Evolutionary conservation across 208 protist genomes (phyloP).

Genomic region (Trypanosomatidae sp.): DNA sequence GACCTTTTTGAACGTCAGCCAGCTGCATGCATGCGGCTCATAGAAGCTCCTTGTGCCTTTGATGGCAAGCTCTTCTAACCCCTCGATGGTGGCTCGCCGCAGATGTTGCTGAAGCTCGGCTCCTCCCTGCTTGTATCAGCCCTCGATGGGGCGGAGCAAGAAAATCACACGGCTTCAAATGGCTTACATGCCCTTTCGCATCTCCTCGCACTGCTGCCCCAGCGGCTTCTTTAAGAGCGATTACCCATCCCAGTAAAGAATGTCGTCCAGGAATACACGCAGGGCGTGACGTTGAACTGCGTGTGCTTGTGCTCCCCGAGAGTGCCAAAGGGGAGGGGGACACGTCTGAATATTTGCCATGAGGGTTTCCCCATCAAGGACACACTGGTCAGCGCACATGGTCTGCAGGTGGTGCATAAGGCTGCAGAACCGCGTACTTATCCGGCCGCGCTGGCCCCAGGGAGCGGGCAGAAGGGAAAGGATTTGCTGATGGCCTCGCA

Average conservation of each 20-base stretch:
- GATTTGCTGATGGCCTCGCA: conserved; percentile 44
- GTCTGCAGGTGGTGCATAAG: conserved; percentile 39
- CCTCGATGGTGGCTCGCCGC: conserved; percentile 57
- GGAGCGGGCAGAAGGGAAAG: conserved; percentile 63
- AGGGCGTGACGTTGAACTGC: conserved; percentile 60
- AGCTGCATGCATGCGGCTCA: conserved; percentile 75
- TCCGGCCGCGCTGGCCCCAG: conserved; percentile 71
- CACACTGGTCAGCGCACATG: conserved; percentile 52
- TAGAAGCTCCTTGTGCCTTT: conserved; percentile 76
- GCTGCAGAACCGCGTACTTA: conserved; percentile 63
- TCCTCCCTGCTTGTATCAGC: conserved; percentile 27
- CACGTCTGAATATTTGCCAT: conserved; percentile 70
- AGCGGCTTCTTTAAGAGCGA: conserved; percentile 39
- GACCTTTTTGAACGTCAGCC: conserved; percentile 92
- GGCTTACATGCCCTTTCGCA: conserved; percentile 36
- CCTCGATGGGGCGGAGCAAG: conserved; percentile 52
- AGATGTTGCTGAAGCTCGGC: conserved; percentile 48
- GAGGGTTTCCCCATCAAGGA: conserved; percentile 89
- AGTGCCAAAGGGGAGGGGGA: conserved; percentile 86
- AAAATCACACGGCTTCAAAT: conserved; percentile 52
- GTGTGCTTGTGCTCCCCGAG: conserved; percentile 77
- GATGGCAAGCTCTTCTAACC: conserved; percentile 79
- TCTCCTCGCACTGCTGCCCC: conserved; percentile 31
- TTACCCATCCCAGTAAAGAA: conserved; percentile 74
- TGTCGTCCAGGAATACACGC: conserved; percentile 87